These are phyloP conservation scores for Ustilago sp. DNA, from an alignment of 1,284 basidiomycete species.

Conservation along the genomic window DNA sequence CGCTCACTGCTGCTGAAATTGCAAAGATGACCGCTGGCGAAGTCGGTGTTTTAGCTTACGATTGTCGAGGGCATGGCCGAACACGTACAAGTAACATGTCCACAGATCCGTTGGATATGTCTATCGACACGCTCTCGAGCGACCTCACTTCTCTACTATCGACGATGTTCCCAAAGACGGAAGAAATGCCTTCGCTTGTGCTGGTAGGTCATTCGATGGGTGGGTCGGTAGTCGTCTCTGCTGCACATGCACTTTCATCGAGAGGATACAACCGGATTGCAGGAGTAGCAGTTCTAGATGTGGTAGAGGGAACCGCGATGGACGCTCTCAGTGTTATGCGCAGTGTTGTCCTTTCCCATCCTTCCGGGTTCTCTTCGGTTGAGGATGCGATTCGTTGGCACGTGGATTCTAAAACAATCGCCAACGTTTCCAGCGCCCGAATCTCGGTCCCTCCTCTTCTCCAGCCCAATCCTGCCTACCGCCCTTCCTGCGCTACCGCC, in stretches of 20 bases:
- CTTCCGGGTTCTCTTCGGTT: conserved; percentile 82
- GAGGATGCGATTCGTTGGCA: conserved; percentile 95
- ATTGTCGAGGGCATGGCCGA: conserved; percentile 85
- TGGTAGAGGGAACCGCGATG: conserved; percentile 96
- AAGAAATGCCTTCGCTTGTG: conserved; percentile 58
- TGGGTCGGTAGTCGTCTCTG: conserved; percentile 57
- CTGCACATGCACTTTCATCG: conserved; percentile 47
- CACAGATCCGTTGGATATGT: conserved; percentile 51
- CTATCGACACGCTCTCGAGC: conserved; percentile 49
- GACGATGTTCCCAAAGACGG: conserved; percentile 46
- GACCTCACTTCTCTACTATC: conserved; percentile 51
- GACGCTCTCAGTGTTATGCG: conserved; percentile 93
- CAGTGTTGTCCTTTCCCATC: conserved; percentile 83
- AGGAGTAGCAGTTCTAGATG: conserved; percentile 90
- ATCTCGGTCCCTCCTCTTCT: conserved; percentile 65
- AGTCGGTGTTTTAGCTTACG: conserved; percentile 84
- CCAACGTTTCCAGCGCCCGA: conserved; percentile 64
- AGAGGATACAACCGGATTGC: conserved; percentile 71
- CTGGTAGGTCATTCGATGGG: conserved; percentile 71
- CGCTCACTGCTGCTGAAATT: conserved; percentile 85
- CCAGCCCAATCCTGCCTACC: conserved; percentile 34
- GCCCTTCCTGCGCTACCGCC: not conserved
- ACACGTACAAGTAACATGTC: conserved; percentile 16
- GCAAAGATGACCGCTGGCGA: conserved; percentile 76
- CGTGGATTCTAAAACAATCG: conserved; percentile 72